A percentile compares a stretch with the other conserved stretches of the same genome.
phyloP scores from a whole-genome alignment of 768 basidiomycete species.

The Leccinum broughii region DNA sequence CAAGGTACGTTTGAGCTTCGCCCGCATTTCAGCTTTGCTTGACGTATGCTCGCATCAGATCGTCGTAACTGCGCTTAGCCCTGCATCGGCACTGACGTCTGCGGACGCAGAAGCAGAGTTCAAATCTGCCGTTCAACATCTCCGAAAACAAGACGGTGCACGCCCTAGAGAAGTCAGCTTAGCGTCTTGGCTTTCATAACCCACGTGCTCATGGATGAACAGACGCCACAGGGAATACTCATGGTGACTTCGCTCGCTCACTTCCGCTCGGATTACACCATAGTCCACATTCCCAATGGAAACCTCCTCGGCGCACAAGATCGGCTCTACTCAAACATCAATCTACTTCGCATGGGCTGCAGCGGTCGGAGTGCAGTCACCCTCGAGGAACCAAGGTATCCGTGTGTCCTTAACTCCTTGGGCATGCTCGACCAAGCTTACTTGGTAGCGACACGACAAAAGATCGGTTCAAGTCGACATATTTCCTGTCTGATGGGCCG shows the following conservation, averaged over 20 bases:
- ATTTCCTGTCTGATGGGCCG: slow-evolving; percentile 51
- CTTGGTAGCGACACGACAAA: slow-evolving; percentile 68
- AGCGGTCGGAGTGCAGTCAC: slow-evolving; percentile 77
- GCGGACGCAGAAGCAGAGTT: slow-evolving; percentile 54
- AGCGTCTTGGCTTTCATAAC: background rate
- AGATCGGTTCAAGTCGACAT: slow-evolving; percentile 74
- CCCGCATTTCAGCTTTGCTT: slow-evolving; percentile 9
- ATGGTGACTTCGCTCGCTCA: slow-evolving; percentile 84
- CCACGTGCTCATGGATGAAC: slow-evolving; percentile 9
- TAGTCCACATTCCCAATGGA: slow-evolving; percentile 72
- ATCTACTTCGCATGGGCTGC: slow-evolving; percentile 81
- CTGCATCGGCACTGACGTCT: slow-evolving; percentile 41
- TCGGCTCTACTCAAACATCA: slow-evolving; percentile 78
- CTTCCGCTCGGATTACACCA: slow-evolving; percentile 86
- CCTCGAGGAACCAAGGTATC: slow-evolving; percentile 69
- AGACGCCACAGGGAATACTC: slow-evolving; percentile 68
- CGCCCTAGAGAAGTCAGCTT: slow-evolving; percentile 61
- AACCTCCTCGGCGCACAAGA: slow-evolving; percentile 63
- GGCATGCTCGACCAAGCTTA: slow-evolving; percentile 11
- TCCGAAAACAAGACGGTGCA: slow-evolving; percentile 65
- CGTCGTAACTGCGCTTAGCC: slow-evolving; percentile 55
- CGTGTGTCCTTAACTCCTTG: slow-evolving; percentile 7
- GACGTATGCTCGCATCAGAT: slow-evolving; percentile 43
- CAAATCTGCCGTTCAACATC: slow-evolving; percentile 58
- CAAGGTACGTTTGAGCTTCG: slow-evolving; percentile 42